phyloP scores from a whole-genome alignment of 2,329 filamentous ascomycete genomes.

The Hymenoscyphus fraxineus region DNA sequence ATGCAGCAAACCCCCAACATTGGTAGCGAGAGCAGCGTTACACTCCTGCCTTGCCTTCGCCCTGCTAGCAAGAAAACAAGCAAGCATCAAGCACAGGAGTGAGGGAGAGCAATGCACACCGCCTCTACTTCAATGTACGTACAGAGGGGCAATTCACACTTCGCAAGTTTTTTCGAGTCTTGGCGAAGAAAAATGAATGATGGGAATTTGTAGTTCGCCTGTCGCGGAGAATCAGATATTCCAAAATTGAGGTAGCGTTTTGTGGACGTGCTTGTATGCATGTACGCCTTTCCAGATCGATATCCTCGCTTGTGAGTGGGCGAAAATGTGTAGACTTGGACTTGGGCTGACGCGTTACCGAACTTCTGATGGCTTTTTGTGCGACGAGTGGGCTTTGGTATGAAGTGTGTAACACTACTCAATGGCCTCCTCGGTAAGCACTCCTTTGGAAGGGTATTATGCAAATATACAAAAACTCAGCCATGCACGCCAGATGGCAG shows the following conservation, averaged over 20 bases:
- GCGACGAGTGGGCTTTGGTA: background rate
- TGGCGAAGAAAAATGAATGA: background rate
- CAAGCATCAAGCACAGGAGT: background rate
- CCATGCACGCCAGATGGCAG: background rate
- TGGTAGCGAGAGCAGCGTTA: constrained; percentile 4
- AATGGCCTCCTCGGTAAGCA: background rate
- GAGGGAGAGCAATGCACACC: constrained; percentile 3
- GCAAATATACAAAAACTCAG: background rate
- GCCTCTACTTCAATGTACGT: background rate
- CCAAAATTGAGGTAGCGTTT: background rate
- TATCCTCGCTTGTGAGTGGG: background rate
- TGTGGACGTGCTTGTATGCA: background rate
- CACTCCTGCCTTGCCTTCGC: background rate
- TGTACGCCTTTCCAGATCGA: background rate
- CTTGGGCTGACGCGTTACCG: background rate
- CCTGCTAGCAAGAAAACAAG: background rate
- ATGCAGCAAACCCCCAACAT: background rate
- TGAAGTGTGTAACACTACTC: background rate
- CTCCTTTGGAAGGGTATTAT: background rate
- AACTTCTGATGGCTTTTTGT: background rate
- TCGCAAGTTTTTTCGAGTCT: background rate
- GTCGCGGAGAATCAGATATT: background rate
- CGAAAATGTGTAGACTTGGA: background rate
- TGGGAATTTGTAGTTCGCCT: background rate
- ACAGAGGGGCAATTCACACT: background rate